Conservation (phyloP, 345 rosid species). For the Pelargonium nanum region DNA sequence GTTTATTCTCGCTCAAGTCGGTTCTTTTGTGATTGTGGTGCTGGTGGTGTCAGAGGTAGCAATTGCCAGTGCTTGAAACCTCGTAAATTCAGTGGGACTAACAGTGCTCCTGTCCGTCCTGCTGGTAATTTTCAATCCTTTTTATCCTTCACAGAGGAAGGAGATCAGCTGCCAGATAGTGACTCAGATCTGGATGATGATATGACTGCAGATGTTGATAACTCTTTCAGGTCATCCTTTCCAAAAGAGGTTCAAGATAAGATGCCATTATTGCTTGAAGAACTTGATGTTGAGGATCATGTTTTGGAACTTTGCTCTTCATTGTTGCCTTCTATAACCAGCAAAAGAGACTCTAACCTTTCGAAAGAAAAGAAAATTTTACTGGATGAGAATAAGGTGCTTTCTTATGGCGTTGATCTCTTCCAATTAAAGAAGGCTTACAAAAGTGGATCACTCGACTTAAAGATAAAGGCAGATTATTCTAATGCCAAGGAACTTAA, state of each 20-base stretch:
- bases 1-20: constrained; percentile 96
- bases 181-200: constrained; percentile 93
- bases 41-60: constrained; percentile 97
- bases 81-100: constrained; percentile 68
- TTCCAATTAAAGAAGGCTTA: constrained; percentile 92
- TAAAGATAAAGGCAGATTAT: constrained; percentile 95
- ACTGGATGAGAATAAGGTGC: constrained; percentile 69
- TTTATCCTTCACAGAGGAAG: constrained; percentile 68
- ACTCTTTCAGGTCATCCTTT: constrained; percentile 39
- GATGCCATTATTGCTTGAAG: constrained; percentile 57
- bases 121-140: constrained; percentile 59
- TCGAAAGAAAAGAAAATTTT: constrained; percentile 56
- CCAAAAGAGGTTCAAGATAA: constrained; percentile 62
- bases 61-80: constrained; percentile 96
- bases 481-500: constrained; percentile 87
- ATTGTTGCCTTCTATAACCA: constrained; percentile 61
- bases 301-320: constrained; percentile 69
- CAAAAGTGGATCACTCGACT: constrained; percentile 94
- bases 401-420: constrained; percentile 68
- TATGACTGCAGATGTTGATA: constrained; percentile 40
- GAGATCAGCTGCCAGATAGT: constrained; percentile 76
- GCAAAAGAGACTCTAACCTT: constrained; percentile 62
- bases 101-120: constrained; percentile 37
- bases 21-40: constrained; percentile 98
- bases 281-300: constrained; percentile 63